Evolutionary conservation across 345 rosid species (phyloP), one percentile per base, ranked within the genome.

Genomic region (Nasturtium officinale): DNA sequence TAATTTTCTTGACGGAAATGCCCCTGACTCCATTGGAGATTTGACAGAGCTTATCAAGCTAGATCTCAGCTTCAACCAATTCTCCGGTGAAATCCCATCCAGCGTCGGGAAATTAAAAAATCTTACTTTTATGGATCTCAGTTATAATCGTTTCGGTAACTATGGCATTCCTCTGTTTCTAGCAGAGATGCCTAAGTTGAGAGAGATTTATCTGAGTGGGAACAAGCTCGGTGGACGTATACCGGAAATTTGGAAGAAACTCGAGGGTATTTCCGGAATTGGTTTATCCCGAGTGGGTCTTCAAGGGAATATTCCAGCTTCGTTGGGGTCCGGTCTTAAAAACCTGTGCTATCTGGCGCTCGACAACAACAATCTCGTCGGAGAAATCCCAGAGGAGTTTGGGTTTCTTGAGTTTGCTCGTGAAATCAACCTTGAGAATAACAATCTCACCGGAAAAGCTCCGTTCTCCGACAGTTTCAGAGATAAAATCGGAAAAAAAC

Each of bases 381-480:
- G 92, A 21, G 4, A 68, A 40, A 79, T 89, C 73, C 92, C 90
- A 0, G 66, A 73, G 52, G 87, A 84, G 76, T 61, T 89, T 18
- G 87, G 83, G 7, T 25, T 52, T 42, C 30, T 84, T 66, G 81
- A 83, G 2, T 79, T 62, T 53, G 79, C 43, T 0, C 55, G 60
- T 5, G 90, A 87, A 74, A 85, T 87, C 75, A 84, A 87, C 69
- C 74, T 87, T 75, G 88, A 87, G 79, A 86, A 87, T 80, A 89
- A 87, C 65, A 89, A 82, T 66, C 55, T 89, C 65, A 85, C 81
- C 26, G 92, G 92, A 3, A 78, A 78, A 62, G 50, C 81, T 40
- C 89, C 87, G 0, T 87, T 87, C 62, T 53, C 85, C 26, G 83
- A 77, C 2, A 46, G 78, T 9, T 85, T 88, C 55, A 73, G 81